Percentiles rank a stretch among this genome's conserved stretches.
Evolutionary conservation across 1,139 yeast species (phyloP).

Genomic region (Candida gigantensis): DNA sequence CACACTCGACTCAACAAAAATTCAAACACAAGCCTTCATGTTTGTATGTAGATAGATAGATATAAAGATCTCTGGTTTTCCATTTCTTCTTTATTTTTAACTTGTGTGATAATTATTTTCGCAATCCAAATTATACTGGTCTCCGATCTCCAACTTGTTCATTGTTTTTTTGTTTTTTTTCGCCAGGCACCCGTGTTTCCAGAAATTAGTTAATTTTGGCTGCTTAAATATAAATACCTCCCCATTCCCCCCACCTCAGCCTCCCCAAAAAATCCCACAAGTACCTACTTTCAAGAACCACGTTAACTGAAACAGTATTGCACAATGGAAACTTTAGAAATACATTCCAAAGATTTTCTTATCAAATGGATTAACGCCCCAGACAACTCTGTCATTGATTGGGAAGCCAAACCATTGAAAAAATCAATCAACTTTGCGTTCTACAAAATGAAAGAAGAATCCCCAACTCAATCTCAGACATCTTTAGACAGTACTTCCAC

Average conservation of each 20-base stretch:
- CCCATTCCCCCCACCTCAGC: too few relatives aligned
- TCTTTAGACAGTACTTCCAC: slow-evolving; percentile 3
- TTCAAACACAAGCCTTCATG: too few relatives aligned
- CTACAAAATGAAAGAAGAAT: slow-evolving; percentile 45
- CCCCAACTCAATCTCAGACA: slow-evolving; percentile 7
- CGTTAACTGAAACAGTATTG: not conserved
- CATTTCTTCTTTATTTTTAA: too few relatives aligned
- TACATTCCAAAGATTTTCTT: slow-evolving; percentile 84
- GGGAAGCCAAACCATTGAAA: slow-evolving; percentile 83
- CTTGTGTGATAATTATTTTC: too few relatives aligned
- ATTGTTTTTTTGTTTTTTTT: not conserved
- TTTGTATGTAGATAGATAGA: too few relatives aligned
- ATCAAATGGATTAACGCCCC: slow-evolving; percentile 89
- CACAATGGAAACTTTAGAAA: slow-evolving; percentile 69
- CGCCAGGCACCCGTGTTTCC: not conserved
- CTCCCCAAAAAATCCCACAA: not conserved
- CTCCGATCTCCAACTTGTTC: too few relatives aligned
- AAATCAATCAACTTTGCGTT: slow-evolving; percentile 75
- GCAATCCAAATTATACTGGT: too few relatives aligned
- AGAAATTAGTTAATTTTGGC: not conserved
- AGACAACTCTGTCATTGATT: slow-evolving; percentile 63
- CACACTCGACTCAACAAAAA: too few relatives aligned
- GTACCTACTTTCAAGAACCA: not conserved
- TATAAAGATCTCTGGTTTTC: too few relatives aligned
- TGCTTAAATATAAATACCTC: too few relatives aligned